Base-by-base conservation (phyloP, 176 grass and related monocot species). In the Alloteropsis semialata region DNA sequence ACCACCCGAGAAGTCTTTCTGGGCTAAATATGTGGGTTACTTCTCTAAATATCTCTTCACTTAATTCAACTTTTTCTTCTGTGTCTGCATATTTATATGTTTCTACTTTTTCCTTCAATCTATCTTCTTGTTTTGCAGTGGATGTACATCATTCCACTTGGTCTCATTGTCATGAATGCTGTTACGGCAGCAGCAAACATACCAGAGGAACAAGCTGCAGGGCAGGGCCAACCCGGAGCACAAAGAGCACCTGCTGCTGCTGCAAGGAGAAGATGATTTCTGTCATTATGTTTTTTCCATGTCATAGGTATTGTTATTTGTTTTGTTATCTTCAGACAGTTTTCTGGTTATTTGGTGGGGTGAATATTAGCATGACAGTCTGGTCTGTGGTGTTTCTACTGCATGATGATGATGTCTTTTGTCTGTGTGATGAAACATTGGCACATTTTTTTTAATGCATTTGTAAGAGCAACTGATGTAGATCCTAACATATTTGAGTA, bases 1-100 rank as follows among this genome's bases (percentile, higher is more conserved):
- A 85, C 91, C 87, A 55, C 96, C 91, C 46, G 96, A 99, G 79
- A 99, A 87, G 75, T 92, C 96, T 63, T 99, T 99, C 76, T 99
- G 96, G 96, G 91, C 89, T 87, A 99, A 99, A 99, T 99, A 99
- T 81, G 96, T 99, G 59, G 93, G 96, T 88, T 59, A 51, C 61
- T 70, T 51, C 64, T 50, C 49, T 64, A 77, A 55, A 39, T 75
- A 72, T 69, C 15, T 62, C 5, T 72, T 28, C 61, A 48, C 72
- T 58, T 65, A 34, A 8, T 77, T 88, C 8, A 22, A 36, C 37
- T 33, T 87, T 5, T 68, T 30, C 9, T 24, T 11, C 21, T 57
- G 32, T 60, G 24, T 15, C 27, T 82, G 15, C 8, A 15, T 76
- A n/a, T 41, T 21, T 69, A 67, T 10, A 28, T 76, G 11, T 54